Evolutionary conservation across 176 grass and related monocot genomes (phyloP).

Genomic region (Triticum dicoccoides): DNA sequence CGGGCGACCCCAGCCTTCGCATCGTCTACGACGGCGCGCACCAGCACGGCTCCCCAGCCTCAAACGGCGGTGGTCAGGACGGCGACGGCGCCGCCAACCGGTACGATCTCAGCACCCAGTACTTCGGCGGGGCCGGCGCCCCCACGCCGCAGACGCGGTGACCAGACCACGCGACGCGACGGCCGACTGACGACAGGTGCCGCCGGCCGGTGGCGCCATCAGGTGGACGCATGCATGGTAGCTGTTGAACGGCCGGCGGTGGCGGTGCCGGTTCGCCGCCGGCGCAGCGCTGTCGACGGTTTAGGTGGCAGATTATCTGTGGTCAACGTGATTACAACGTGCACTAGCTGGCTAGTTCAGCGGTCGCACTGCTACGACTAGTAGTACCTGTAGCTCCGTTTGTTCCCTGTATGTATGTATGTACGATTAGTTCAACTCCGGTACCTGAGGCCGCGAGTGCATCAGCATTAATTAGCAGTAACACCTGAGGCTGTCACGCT

Average conservation of each 20-base stretch:
- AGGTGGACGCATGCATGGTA: not conserved
- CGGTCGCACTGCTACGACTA: not conserved
- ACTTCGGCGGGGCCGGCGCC: slow-evolving; percentile 24
- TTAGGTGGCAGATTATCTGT: not conserved
- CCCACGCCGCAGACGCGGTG: no score
- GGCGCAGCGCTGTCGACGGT: slow-evolving; percentile 9
- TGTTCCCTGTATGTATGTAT: not conserved
- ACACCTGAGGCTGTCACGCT: not conserved
- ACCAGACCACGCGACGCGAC: no score
- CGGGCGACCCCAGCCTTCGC: slow-evolving; percentile 32
- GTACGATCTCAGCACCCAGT: slow-evolving; percentile 63
- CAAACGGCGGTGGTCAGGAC: not conserved
- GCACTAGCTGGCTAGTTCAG: not conserved
- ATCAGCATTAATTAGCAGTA: not conserved
- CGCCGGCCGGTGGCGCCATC: not conserved
- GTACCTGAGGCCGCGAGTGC: not conserved
- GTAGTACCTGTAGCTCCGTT: not conserved
- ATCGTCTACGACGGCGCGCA: slow-evolving; percentile 55
- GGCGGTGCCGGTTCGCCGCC: slow-evolving; percentile 29
- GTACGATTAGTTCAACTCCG: not conserved
- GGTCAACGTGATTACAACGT: not conserved
- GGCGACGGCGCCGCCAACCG: slow-evolving; percentile 25
- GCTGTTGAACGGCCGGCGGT: not conserved
- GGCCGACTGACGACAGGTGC: not conserved
- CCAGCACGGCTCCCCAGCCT: slow-evolving; percentile 35